Percentiles rank a stretch among this genome's conserved stretches.
phyloP scores from a whole-genome alignment of 2,329 filamentous ascomycete genomes.

The Alternaria rosae region DNA sequence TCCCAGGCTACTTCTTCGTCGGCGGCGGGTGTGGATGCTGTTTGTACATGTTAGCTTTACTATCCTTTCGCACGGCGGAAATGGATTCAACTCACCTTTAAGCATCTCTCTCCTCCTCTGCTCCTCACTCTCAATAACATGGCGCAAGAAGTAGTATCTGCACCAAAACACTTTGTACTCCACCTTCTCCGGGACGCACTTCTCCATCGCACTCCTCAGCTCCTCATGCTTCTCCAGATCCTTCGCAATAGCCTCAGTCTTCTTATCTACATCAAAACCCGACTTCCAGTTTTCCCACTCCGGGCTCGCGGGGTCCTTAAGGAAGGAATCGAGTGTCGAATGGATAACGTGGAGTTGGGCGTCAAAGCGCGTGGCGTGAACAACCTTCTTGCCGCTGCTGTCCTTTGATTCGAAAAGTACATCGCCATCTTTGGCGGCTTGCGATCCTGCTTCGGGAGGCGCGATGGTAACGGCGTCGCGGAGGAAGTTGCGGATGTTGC shows the following conservation, averaged over 20 bases:
- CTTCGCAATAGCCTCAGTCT: conserved; percentile 81
- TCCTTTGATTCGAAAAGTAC: conserved; percentile 96
- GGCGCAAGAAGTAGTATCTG: conserved; percentile 92
- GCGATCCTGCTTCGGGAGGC: conserved; percentile 65
- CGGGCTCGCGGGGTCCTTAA: conserved; percentile 76
- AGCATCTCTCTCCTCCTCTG: conserved; percentile 85
- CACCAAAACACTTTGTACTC: conserved; percentile 91
- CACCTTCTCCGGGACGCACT: conserved; percentile 90
- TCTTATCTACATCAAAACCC: conserved; percentile 79
- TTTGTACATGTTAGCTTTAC: neutral
- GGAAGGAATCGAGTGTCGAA: conserved; percentile 79
- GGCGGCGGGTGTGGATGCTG: conserved; percentile 70
- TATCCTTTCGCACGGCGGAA: neutral
- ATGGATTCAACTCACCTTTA: conserved; percentile 69
- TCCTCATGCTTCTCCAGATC: conserved; percentile 89
- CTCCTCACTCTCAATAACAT: conserved; percentile 93
- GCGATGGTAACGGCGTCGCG: conserved; percentile 89
- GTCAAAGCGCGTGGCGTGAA: conserved; percentile 93
- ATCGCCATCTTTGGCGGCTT: conserved; percentile 56
- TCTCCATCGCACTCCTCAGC: conserved; percentile 89
- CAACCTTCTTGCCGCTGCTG: conserved; percentile 85
- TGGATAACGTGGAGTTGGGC: conserved; percentile 96
- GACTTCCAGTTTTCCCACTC: conserved; percentile 78
- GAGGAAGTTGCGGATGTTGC: conserved; percentile 87
- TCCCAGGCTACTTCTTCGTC: conserved; percentile 75